Evolutionary conservation across 176 grass and related monocot genomes (phyloP).

Genomic region (Dactylis glomerata): DNA sequence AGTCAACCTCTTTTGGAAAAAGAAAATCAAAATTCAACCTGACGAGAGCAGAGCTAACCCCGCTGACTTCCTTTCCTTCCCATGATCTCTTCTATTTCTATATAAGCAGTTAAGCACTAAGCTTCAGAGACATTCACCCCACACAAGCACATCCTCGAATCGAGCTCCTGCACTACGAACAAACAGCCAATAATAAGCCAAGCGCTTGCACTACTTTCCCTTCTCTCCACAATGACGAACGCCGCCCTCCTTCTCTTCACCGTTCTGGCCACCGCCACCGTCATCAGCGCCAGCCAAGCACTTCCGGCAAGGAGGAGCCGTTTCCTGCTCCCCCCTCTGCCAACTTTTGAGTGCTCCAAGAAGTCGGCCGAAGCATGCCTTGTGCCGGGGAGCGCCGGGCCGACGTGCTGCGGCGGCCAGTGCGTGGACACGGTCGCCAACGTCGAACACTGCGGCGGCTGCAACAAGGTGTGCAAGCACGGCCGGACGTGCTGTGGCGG

Average conservation of each 20-base stretch:
- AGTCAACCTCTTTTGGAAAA: neutral
- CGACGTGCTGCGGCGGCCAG: neutral
- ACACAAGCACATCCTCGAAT: neutral
- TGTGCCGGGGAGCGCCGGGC: neutral
- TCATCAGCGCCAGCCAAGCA: neutral
- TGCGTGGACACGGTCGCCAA: neutral
- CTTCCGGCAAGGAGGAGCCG: neutral
- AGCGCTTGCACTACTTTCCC: neutral
- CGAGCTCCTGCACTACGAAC: neutral
- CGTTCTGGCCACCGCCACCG: neutral
- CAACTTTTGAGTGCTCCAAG: neutral
- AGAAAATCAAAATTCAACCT: neutral
- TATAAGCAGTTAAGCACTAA: too few relatives aligned
- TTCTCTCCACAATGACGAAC: neutral
- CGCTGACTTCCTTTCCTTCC: too few relatives aligned
- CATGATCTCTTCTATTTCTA: neutral
- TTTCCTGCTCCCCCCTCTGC: neutral
- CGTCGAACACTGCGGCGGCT: neutral
- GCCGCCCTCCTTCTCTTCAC: neutral
- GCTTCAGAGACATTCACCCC: neutral
- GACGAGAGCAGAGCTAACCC: neutral
- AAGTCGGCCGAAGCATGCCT: neutral
- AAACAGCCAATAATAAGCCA: too few relatives aligned
- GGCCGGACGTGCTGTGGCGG: neutral
- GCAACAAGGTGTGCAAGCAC: neutral